phyloP scores from a whole-genome alignment of 2,329 filamentous ascomycete genomes.

The Pseudopithomyces chartarum region DNA sequence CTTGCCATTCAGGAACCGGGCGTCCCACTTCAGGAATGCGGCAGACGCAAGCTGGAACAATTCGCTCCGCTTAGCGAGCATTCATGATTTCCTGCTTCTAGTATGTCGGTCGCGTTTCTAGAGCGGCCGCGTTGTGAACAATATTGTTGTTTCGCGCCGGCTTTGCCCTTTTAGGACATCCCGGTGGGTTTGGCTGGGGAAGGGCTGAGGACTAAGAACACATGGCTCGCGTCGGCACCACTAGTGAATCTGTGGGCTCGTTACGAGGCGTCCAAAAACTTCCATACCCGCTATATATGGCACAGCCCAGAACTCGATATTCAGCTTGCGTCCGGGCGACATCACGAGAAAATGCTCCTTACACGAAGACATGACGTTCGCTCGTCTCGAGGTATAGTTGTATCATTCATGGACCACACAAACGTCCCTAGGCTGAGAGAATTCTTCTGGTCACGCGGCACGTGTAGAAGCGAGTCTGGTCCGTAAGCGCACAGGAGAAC shows the following conservation, averaged over 20 bases:
- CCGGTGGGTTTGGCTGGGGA: conserved; percentile 14
- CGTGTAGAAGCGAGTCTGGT: neutral
- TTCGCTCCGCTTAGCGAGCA: neutral
- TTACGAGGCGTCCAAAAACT: conserved; percentile 7
- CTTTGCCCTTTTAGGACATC: conserved; percentile 22
- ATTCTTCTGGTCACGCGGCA: neutral
- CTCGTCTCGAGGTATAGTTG: conserved; percentile 4
- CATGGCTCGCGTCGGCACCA: conserved; percentile 21
- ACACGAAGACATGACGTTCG: neutral
- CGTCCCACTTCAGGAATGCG: neutral
- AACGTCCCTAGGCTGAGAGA: neutral
- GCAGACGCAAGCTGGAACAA: conserved; percentile 1
- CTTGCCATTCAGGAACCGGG: neutral
- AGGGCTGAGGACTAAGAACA: neutral
- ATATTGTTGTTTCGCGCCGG: conserved; percentile 21
- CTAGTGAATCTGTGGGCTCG: conserved; percentile 16
- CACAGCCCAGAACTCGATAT: neutral
- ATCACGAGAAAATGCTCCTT: neutral
- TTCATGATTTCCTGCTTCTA: neutral
- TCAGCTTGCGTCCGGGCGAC: neutral
- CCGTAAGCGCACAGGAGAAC: neutral
- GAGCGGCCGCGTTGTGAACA: conserved; percentile 4
- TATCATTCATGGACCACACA: too few relatives aligned
- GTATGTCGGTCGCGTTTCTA: neutral
- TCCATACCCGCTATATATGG: conserved; percentile 8